Percentiles rank a stretch among this genome's conserved stretches.
phyloP scores from a whole-genome alignment of 495 filamentous ascomycete species.

The Neurospora terricola region DNA sequence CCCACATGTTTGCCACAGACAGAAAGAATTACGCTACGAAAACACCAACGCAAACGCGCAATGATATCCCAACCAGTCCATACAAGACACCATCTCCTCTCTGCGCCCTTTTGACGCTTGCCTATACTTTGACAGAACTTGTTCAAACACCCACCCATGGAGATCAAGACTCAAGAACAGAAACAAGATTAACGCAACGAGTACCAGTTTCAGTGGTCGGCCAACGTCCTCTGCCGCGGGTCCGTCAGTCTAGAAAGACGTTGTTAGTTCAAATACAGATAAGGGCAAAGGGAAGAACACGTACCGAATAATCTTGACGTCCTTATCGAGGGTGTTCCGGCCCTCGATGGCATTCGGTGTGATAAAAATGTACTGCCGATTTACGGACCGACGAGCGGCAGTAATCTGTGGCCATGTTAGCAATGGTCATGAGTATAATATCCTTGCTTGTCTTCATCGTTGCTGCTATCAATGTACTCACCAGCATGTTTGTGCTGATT shows the following conservation, averaged over 20 bases:
- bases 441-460: background rate
- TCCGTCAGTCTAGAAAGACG: constrained; percentile 42
- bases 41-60: background rate
- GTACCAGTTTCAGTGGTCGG: constrained; percentile 18
- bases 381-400: constrained; percentile 73
- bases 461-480: constrained; percentile 30
- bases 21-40: background rate
- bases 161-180: background rate
- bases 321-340: constrained; percentile 51
- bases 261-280: constrained; percentile 7
- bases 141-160: background rate
- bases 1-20: background rate
- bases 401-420: constrained; percentile 46
- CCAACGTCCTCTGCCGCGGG: constrained; percentile 42
- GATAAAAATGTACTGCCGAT: constrained; percentile 92
- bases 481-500: constrained; percentile 91
- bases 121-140: background rate
- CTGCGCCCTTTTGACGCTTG: background rate
- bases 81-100: background rate
- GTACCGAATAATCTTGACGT: constrained; percentile 80
- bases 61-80: background rate
- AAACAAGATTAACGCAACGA: background rate
- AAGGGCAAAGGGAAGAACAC: constrained; percentile 16
- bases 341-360: constrained; percentile 83
- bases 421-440: background rate